phyloP scores from a whole-genome alignment of 352 stramenopile genomes.

The Thalassiosira delicatula region DNA sequence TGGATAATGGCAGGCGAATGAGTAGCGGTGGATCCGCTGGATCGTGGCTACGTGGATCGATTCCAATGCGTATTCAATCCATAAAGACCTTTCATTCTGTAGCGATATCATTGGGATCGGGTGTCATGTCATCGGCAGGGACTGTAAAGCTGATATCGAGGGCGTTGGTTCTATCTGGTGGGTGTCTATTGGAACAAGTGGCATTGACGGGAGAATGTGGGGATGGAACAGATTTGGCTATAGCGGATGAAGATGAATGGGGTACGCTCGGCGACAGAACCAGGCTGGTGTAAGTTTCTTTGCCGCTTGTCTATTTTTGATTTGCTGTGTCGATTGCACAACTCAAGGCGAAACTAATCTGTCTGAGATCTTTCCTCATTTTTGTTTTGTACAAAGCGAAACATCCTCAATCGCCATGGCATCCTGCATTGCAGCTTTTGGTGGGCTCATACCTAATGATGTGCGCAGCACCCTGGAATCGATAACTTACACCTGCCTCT shows the following conservation, averaged over 20 bases:
- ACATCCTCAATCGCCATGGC: too few relatives aligned
- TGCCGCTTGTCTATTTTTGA: neutral
- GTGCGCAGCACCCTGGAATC: too few relatives aligned
- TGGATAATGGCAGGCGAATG: conserved; percentile 61
- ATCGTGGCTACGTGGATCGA: conserved; percentile 68
- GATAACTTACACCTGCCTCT: too few relatives aligned
- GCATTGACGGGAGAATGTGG: neutral
- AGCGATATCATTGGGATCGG: conserved; percentile 62
- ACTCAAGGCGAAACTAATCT: too few relatives aligned
- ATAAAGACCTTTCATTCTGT: conserved; percentile 54
- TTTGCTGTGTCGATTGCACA: too few relatives aligned
- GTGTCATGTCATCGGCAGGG: conserved; percentile 48
- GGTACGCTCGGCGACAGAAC: conserved; percentile 57
- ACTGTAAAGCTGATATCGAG: conserved; percentile 36
- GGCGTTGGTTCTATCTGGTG: conserved; percentile 57
- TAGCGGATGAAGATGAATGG: conserved; percentile 50
- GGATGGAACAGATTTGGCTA: neutral
- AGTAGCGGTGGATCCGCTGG: neutral
- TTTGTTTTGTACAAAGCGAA: too few relatives aligned
- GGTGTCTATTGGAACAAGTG: conserved; percentile 75
- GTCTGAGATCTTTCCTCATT: too few relatives aligned
- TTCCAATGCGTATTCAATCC: conserved; percentile 55
- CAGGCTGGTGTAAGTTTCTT: conserved; percentile 61
- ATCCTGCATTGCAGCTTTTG: too few relatives aligned
- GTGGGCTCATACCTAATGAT: too few relatives aligned